Base-by-base conservation (phyloP, 2,329 filamentous ascomycete species). In the Conoideocrella luteorostrata region DNA sequence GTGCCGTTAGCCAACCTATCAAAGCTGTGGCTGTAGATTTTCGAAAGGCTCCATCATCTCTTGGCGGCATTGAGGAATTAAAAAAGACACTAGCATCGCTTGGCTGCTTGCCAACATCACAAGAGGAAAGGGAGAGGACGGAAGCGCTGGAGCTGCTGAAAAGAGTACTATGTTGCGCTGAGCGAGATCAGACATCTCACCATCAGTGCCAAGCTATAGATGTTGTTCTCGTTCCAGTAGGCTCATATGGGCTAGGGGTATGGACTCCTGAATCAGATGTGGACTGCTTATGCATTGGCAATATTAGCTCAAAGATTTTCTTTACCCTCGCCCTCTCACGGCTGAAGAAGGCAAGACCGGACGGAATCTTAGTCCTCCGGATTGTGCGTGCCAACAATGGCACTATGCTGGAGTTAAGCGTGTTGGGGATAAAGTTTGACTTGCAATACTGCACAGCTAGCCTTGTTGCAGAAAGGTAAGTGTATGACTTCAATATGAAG, bases 361-460 rank as follows among this genome's bases (percentile, higher is more conserved):
- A 60, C 17, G 70, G 64, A 0, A 59, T 83, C 29, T 67, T 57
- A 18, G 65, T 84, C 10, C 53, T 83, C 13, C 71, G 80, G 33
- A 74, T 73, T 40, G 76, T 83, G 7, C 72, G 75, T 37, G 72
- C 78, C 2, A 70, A 70, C 39, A 73, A 75, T 1, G 80, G 80
- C 7, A 79, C 72, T 1, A 84, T 83, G 77, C 66, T 86, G 5
- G 79, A 85, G 52, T 61, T 86, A 4, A 72, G 75, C 33, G 65
- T 84, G n/a, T 56, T 63, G 4, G 74, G 69, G 9, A 64, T 84
- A 52, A 78, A 70, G 48, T 68, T 83, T 52, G 78, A 85, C 55
- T 61, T 87, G 39, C 81, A 84, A 47, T 86, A 86, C 56, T 84
- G 80, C 50, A 71, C 78, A 5, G 77, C 81, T 2, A 63, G 70